phyloP scores from a whole-genome alignment of 805 yeast genomes.

The Babjeviella inositovora region DNA sequence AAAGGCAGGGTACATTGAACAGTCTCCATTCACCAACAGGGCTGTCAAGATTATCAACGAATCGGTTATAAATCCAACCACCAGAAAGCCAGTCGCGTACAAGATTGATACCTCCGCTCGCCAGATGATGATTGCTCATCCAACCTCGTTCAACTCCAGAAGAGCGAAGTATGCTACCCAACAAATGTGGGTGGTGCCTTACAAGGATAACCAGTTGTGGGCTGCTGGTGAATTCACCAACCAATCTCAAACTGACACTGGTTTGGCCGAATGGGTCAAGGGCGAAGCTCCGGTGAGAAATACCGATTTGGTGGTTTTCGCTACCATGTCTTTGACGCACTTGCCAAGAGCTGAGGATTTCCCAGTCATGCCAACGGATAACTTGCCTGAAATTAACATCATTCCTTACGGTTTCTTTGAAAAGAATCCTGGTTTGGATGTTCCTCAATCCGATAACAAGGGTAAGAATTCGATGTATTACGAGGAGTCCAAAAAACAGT shows the following conservation, averaged over 20 bases:
- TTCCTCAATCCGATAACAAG: slow-evolving; percentile 53
- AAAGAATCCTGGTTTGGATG: slow-evolving; percentile 62
- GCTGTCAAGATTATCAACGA: slow-evolving; percentile 65
- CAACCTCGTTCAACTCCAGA: slow-evolving; percentile 44
- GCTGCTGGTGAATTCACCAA: slow-evolving; percentile 84
- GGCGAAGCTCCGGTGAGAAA: slow-evolving; percentile 56
- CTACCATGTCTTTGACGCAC: slow-evolving; percentile 69
- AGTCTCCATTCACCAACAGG: slow-evolving; percentile 63
- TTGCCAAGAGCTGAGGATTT: slow-evolving; percentile 75
- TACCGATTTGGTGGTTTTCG: slow-evolving; percentile 68
- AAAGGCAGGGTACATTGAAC: slow-evolving; percentile 57
- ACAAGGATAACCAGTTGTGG: slow-evolving; percentile 52
- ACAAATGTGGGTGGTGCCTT: slow-evolving; percentile 73
- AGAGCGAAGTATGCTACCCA: slow-evolving; percentile 67
- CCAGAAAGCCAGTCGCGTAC: slow-evolving; percentile 63
- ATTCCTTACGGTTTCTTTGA: slow-evolving; percentile 65
- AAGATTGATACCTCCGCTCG: slow-evolving; percentile 60
- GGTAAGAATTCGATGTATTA: slow-evolving; percentile 47
- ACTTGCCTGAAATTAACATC: slow-evolving; percentile 43
- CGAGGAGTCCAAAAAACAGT: too few species aligned
- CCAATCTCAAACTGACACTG: slow-evolving; percentile 58
- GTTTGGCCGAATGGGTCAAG: slow-evolving; percentile 57
- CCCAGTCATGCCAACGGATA: slow-evolving; percentile 85
- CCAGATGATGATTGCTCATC: slow-evolving; percentile 58
- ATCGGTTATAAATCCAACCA: slow-evolving; percentile 48